These are phyloP conservation scores for Paraconiothyrium brasiliense DNA, from an alignment of 2,329 filamentous ascomycete genomes.

Conservation along the genomic window DNA sequence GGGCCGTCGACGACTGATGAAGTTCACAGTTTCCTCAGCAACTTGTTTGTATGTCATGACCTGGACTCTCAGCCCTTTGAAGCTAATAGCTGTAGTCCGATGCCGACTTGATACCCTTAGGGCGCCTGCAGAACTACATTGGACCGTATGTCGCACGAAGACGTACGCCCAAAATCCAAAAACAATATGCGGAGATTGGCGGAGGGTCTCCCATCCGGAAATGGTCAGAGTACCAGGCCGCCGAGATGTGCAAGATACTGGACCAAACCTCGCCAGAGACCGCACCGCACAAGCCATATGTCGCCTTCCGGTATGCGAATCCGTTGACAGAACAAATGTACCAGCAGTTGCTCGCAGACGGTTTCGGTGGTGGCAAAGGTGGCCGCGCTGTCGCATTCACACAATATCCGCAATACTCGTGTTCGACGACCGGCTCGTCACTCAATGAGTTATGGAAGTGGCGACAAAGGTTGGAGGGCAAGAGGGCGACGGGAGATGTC, in stretches of 20 bases:
- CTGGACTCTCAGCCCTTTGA: not conserved
- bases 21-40: constrained; percentile 87
- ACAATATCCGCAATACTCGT: constrained; percentile 98
- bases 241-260: constrained; percentile 96
- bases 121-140: constrained; percentile 87
- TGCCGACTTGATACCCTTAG: constrained; percentile 93
- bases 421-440: constrained; percentile 95
- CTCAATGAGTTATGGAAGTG: constrained; percentile 98
- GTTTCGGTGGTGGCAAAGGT: constrained; percentile 89
- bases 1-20: constrained; percentile 88
- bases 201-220: constrained; percentile 98
- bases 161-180: constrained; percentile 93
- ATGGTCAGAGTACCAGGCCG: constrained; percentile 94
- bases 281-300: constrained; percentile 95
- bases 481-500: constrained; percentile 64
- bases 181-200: constrained; percentile 94
- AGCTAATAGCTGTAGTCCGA: constrained; percentile 71
- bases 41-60: constrained; percentile 76
- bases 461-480: constrained; percentile 86
- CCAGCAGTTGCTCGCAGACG: constrained; percentile 80
- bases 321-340: constrained; percentile 97
- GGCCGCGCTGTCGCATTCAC: constrained; percentile 96
- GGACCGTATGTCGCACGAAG: constrained; percentile 86
- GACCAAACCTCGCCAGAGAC: constrained; percentile 91
- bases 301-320: constrained; percentile 94